Base-by-base conservation (phyloP, 164 flowering plant species). In the Liriodendron chinense region DNA sequence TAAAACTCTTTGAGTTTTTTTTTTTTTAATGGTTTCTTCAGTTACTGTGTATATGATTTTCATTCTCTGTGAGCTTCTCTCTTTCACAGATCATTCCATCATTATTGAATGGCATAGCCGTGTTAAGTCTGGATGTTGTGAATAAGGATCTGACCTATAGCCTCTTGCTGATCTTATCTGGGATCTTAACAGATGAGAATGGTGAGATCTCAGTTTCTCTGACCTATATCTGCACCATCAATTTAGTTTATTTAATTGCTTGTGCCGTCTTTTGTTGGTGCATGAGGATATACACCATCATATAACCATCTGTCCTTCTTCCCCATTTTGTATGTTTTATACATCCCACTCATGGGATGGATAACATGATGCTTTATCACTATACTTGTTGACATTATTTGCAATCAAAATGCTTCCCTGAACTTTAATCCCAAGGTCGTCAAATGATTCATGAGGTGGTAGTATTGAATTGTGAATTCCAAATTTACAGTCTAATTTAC, bases 141-240 rank as follows among this genome's bases (percentile, higher is more conserved):
- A 83, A 89, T 73, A 91, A 89, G 74, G 92, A 96, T 72, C 80
- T 85, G 43, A 56, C 86, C 63, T 93, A 91, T 74, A 81, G 85
- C 80, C 91, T 92, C 69, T 74, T 96, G 79, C 85, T 96, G 72
- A 92, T 92, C 77, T 77, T 94, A 57, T 96, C 97, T 70, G 95
- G 91, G 63, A 85, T 92, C 62, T 80, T 96, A 84, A 86, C 83
- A 68, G 97, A 96, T 74, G 92, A 86, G 81, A 89, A 82, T 78
- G 96, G 99, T 93, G 79, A 87, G 90, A 24, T 25, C 48, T 14
- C 25, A 69, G 23, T 62, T 26, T 47, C 16, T 56, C n/a, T 76
- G 2, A n/a, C 43, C 20, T 16, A 53, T 53, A 53, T 53, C 16
- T 53, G 59, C 18, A 12, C 20, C 18, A 8, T 53, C 59, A 53